These are phyloP conservation scores for Beauveria varroae DNA, from an alignment of 2,329 filamentous ascomycete genomes.

Conservation along the genomic window DNA sequence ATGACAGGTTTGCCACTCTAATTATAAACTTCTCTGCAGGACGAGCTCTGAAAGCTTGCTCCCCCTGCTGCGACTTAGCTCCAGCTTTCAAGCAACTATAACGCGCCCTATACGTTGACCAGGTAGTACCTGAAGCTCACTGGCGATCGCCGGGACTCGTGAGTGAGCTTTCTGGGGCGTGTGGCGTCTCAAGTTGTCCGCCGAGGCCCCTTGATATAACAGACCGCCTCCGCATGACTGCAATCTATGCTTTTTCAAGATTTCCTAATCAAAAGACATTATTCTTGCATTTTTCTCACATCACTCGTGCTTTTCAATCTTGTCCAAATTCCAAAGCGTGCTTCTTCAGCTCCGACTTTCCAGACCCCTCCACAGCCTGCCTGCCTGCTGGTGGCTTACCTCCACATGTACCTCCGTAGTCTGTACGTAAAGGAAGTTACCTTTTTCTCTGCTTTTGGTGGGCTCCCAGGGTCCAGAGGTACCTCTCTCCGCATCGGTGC, in stretches of 20 bases:
- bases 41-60: neutral
- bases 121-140: neutral
- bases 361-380: neutral
- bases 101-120: neutral
- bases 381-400: neutral
- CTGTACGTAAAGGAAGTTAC: neutral
- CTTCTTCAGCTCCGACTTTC: no score
- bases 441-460: neutral
- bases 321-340: neutral
- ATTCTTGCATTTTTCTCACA: neutral
- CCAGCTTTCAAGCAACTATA: neutral
- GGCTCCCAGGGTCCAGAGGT: neutral
- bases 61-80: neutral
- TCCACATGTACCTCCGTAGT: neutral
- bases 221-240: neutral
- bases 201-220: neutral
- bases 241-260: neutral
- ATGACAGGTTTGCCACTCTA: no score
- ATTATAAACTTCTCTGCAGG: no score
- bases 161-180: slow-evolving; percentile 5
- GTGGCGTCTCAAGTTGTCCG: slow-evolving; percentile 8
- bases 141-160: neutral
- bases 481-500: neutral
- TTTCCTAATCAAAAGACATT: neutral
- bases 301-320: neutral